Conservation (phyloP, 257 asterid species). For the Przewalskia tangutica region DNA sequence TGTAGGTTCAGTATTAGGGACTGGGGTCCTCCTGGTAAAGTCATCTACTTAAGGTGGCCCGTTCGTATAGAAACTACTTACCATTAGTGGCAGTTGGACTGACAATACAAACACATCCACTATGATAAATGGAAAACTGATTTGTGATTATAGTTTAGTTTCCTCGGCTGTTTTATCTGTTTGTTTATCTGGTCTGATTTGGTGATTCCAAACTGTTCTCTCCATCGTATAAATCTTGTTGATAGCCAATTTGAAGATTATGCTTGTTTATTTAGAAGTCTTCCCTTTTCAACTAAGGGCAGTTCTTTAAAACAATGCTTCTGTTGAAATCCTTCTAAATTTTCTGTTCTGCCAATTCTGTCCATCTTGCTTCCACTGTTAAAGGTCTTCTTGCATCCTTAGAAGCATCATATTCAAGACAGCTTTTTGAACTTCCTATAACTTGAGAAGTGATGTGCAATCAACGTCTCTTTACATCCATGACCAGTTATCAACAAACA, state of each 20-base stretch:
- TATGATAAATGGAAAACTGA: neutral
- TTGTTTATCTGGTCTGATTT: neutral
- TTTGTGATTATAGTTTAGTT: neutral
- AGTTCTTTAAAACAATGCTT: neutral
- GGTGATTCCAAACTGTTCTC: neutral
- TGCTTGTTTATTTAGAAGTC: neutral
- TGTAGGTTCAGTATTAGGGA: neutral
- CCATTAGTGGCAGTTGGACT: neutral
- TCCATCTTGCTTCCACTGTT: neutral
- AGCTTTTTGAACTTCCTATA: neutral
- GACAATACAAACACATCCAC: neutral
- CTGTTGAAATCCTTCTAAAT: neutral
- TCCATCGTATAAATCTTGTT: neutral
- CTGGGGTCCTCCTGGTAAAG: neutral
- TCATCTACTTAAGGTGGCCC: neutral
- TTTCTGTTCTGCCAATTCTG: neutral
- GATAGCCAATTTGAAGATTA: neutral
- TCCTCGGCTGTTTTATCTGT: neutral
- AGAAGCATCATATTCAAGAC: neutral
- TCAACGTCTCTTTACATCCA: neutral
- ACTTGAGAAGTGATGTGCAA: neutral
- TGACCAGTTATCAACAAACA: neutral
- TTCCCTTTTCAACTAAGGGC: neutral
- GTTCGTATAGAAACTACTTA: neutral
- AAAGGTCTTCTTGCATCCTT: neutral